Base-by-base conservation (phyloP, 2,329 filamentous ascomycete genomes). In the Fusarium sp. region DNA sequence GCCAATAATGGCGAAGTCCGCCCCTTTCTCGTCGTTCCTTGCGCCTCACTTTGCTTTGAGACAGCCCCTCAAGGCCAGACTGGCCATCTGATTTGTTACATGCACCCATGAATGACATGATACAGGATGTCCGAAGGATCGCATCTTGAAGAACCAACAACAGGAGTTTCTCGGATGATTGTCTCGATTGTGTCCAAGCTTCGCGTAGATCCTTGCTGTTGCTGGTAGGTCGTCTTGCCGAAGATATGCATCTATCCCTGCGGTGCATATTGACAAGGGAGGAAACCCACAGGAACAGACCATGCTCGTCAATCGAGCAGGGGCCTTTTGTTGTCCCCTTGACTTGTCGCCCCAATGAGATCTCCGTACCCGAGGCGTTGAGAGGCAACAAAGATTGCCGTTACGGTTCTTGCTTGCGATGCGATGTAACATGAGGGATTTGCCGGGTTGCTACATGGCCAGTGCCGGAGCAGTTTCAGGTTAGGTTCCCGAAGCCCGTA, bases 381-480 rank as follows among this genome's bases (percentile, higher is more conserved):
- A 20, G 39, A 40, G 20, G 34, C 34, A 36, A n/a, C 34, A 36
- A 36, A 36, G 7, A 36, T 36, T 15, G 13, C 39, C 18, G 39
- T 20, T 40, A 13, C 28, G 28, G 18, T 6, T 20, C 18, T n/a
- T 31, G 28, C 28, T 31, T 31, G 28, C 28, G 28, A 28, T 28
- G 33, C 26, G 20, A 59, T 63, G 60, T 45, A 50, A 59, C 49
- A 44, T 49, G 24, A 45, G 24, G 39, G 11, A 40, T 40, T 22
- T 40, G 39, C 18, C 18, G 39, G 20, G 14, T 40, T 40, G 39
- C 39, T 13, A 13, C 28, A 31, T 22, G 39, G n/a, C 39, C 18
- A 20, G 39, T 13, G n/a, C 36, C 36, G 10, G 20, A 51, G 31
- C 18, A n/a, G 43, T 64, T 60, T 60, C 56, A 64, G 58, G 46